Base-by-base conservation (phyloP, 306 rosid species). In the Cucurbita pepo region DNA sequence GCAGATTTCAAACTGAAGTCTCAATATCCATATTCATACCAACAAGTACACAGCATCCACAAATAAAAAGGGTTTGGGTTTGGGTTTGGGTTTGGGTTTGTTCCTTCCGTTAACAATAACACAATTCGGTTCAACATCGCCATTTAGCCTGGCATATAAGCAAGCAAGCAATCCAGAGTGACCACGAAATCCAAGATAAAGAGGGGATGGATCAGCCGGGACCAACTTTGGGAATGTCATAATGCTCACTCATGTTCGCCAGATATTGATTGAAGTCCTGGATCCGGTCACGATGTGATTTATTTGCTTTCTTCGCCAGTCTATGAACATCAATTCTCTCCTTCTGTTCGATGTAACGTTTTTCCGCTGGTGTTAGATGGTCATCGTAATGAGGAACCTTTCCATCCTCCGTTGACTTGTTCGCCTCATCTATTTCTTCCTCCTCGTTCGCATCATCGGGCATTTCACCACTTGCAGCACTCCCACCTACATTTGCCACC, bases 181-280 rank as follows among this genome's bases (percentile, higher is more conserved):
- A 52, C 10, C 56, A 52, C 19, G 6, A 52, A 52, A 53, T 15
- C 55, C 19, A 14, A 50, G 14, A 14, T 0, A 43, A 43, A 8
- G 2, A 48, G 0, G 9, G 10, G 4, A 19, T 3, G 34, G 72
- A 66, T 90, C 65, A 92, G 51, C 98, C 98, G 40, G 97, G 98
- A 19, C 97, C 98, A 75, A 93, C 97, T 79, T 90, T 93, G 63
- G 98, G 96, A 77, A 93, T 93, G 82, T 93, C 98, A 81, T 93
- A 93, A 77, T 93, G 98, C 96, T 93, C 98, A 38, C 98, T 93
- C 96, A 93, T 90, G 85, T 93, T 93, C 19, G 98, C 98, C 13
- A 93, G 91, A 83, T 90, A 90, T 76, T 93, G 96, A 71, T 93
- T 93, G 87, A 93, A 93, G 81, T 90, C 98, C 72, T 93, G 96